A percentile compares a stretch with the other conserved stretches of the same genome.
Evolutionary conservation across 2,329 filamentous ascomycete genomes (phyloP).

Genomic region (Stachybotrys echinatus): DNA sequence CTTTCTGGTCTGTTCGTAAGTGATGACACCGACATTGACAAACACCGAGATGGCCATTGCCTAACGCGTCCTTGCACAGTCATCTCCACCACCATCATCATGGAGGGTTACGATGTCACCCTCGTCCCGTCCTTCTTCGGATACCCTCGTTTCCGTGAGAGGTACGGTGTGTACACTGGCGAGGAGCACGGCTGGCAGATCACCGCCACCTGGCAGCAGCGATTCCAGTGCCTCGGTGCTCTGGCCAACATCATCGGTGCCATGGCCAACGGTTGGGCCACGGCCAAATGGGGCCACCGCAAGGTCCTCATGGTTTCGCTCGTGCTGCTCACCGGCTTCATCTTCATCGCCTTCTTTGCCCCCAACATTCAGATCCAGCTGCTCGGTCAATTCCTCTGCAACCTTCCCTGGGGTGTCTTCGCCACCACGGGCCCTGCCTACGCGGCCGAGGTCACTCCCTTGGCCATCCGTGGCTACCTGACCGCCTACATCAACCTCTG

Average conservation of each 20-base stretch:
- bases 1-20: slow-evolving; percentile 33
- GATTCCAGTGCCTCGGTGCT: slow-evolving; percentile 30
- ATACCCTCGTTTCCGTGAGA: slow-evolving; percentile 31
- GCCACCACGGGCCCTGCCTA: slow-evolving; percentile 37
- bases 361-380: slow-evolving; percentile 35
- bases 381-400: slow-evolving; percentile 40
- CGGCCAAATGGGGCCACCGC: slow-evolving; percentile 36
- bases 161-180: slow-evolving; percentile 31
- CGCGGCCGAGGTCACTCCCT: slow-evolving; percentile 36
- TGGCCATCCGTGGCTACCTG: slow-evolving; percentile 35
- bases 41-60: neutral
- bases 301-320: slow-evolving; percentile 36
- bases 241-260: slow-evolving; percentile 33
- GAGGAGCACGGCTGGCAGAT: slow-evolving; percentile 37
- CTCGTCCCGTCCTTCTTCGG: slow-evolving; percentile 41
- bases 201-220: slow-evolving; percentile 46
- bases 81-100: slow-evolving; percentile 41
- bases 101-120: slow-evolving; percentile 46
- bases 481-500: slow-evolving; percentile 40
- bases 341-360: slow-evolving; percentile 46
- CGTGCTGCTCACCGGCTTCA: slow-evolving; percentile 33
- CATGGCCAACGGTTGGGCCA: slow-evolving; percentile 35
- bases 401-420: slow-evolving; percentile 40
- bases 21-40: neutral
- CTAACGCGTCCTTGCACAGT: slow-evolving; percentile 12